Evolutionary conservation across 768 basidiomycete genomes (phyloP).

Genomic region (Antrodiella citrinella): DNA sequence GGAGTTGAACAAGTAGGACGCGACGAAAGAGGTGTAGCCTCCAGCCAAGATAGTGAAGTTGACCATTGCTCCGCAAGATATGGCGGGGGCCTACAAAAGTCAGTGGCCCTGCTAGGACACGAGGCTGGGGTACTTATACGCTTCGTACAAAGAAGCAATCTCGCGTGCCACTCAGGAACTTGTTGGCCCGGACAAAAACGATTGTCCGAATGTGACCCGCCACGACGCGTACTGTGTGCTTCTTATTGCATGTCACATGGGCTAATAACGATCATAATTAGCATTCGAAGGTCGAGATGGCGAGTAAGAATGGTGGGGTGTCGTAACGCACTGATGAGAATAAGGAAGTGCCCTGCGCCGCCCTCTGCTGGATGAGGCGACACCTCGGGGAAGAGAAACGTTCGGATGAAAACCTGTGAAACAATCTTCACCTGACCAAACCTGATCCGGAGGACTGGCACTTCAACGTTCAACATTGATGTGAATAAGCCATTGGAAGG

Average conservation of each 20-base stretch:
- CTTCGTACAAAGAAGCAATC: background rate
- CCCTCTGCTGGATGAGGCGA: too few species aligned
- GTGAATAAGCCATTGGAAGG: too few species aligned
- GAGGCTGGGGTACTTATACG: background rate
- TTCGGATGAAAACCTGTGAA: too few species aligned
- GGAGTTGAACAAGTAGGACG: conserved; percentile 55
- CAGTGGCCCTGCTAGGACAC: background rate
- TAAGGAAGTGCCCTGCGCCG: too few species aligned
- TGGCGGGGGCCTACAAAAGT: background rate
- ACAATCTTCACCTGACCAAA: too few species aligned
- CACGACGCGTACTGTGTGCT: background rate
- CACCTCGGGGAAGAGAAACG: background rate
- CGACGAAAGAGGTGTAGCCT: conserved; percentile 52
- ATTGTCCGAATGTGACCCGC: background rate
- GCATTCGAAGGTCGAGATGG: background rate
- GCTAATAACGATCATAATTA: background rate
- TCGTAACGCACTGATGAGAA: background rate
- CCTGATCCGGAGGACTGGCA: too few species aligned
- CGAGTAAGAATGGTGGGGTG: background rate
- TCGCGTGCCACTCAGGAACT: background rate
- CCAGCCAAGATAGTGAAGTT: conserved; percentile 63
- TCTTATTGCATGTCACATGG: background rate
- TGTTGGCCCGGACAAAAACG: background rate
- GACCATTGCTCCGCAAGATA: conserved; percentile 39
- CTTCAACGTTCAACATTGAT: too few species aligned